phyloP scores from a whole-genome alignment of 2,329 filamentous ascomycete genomes.

The Stemphylium vesicarium region DNA sequence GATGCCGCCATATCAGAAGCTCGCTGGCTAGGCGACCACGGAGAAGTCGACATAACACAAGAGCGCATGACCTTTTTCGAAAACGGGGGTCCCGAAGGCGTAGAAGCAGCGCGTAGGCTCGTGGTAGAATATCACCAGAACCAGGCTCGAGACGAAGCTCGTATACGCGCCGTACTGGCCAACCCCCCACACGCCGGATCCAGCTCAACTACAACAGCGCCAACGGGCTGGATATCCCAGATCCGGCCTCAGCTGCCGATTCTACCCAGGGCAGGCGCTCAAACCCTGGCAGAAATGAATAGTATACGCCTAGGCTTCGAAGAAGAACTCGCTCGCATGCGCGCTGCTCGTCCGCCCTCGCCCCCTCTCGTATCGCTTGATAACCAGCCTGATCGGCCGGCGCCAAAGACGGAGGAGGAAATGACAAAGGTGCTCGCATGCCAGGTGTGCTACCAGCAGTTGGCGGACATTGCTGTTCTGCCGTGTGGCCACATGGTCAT shows the following conservation, averaged over 20 bases:
- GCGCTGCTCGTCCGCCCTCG: slow-evolving; percentile 17
- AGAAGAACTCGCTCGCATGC: slow-evolving; percentile 7
- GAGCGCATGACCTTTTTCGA: slow-evolving; percentile 1
- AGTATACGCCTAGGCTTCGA: neutral
- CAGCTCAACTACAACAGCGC: neutral
- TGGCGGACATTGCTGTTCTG: slow-evolving; percentile 59
- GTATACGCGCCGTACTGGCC: neutral
- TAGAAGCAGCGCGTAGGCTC: slow-evolving; percentile 2
- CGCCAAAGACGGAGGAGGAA: slow-evolving; percentile 56
- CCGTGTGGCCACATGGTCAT: slow-evolving; percentile 63
- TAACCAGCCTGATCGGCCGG: slow-evolving; percentile 54
- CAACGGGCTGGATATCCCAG: neutral
- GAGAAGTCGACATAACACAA: neutral
- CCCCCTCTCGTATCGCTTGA: slow-evolving; percentile 50
- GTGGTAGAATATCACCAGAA: neutral
- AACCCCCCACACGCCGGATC: neutral
- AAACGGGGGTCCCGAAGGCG: neutral
- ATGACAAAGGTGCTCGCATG: slow-evolving; percentile 60
- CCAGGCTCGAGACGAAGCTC: neutral
- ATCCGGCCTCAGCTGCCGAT: neutral
- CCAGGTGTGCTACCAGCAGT: slow-evolving; percentile 60
- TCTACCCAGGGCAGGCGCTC: neutral
- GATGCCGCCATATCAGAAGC: neutral
- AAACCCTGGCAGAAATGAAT: neutral
- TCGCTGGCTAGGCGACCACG: neutral